Conservation (phyloP, 2,329 filamentous ascomycete species). For the Trichocomaceae sp. region DNA sequence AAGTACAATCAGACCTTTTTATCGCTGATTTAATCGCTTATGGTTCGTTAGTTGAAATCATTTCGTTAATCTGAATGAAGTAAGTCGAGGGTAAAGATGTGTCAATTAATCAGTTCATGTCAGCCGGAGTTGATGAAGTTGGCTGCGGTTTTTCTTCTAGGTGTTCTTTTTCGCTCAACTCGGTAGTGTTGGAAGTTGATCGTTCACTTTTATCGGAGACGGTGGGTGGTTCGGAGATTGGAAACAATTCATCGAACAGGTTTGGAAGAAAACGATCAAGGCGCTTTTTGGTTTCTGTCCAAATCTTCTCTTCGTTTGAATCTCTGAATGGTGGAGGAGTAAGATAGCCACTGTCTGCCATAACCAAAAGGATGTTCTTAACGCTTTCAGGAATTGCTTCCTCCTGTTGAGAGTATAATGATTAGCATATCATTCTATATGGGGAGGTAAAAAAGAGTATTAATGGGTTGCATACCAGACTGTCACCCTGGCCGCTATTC, state of each 20-base stretch:
- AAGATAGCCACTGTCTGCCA: conserved; percentile 82
- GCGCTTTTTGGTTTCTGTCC: conserved; percentile 55
- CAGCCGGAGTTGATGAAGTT: conserved; percentile 8
- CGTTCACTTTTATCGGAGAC: neutral
- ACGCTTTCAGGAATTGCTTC: conserved; percentile 92
- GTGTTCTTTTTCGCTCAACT: conserved; percentile 2
- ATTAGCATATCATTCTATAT: conserved; percentile 6
- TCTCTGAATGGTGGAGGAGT: conserved; percentile 60
- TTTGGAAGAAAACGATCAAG: conserved; percentile 56
- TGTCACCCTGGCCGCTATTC: conserved; percentile 90
- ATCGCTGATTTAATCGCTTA: neutral
- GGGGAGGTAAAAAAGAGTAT: conserved; percentile 18
- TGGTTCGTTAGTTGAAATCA: conserved; percentile 2
- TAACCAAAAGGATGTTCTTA: conserved; percentile 93
- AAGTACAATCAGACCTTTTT: neutral
- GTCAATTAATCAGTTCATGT: conserved; percentile 6
- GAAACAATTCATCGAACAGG: conserved; percentile 55
- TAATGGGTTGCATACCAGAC: conserved; percentile 55
- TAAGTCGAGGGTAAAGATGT: neutral
- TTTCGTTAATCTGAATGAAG: neutral
- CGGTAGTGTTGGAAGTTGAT: neutral
- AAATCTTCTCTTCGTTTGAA: conserved; percentile 47
- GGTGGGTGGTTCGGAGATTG: conserved; percentile 20
- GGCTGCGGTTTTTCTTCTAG: neutral
- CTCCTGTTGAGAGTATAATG: conserved; percentile 51